A percentile compares a stretch with the other conserved stretches of the same genome.
Evolutionary conservation across 257 asterid species (phyloP).

Genomic region (Scutellaria galericulata): DNA sequence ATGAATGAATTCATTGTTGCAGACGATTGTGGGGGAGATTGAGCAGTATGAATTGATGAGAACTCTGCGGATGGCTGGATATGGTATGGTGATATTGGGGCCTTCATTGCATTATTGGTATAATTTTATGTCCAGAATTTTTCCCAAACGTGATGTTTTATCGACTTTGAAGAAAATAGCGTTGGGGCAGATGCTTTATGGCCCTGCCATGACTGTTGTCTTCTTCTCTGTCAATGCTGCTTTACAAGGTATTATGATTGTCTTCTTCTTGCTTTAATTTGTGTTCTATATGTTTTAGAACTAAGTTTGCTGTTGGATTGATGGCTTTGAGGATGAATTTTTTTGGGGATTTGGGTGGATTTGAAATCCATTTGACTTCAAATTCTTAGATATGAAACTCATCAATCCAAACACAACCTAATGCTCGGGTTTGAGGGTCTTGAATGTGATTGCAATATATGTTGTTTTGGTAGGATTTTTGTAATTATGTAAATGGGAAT

Average conservation of each 20-base stretch:
- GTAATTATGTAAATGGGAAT: not conserved
- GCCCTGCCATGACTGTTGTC: conserved; percentile 71
- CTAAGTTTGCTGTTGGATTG: too few species aligned
- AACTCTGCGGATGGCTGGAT: conserved; percentile 68
- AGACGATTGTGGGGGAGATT: conserved; percentile 50
- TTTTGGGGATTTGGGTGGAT: too few species aligned
- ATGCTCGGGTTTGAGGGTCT: not conserved
- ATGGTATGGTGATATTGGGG: conserved; percentile 56
- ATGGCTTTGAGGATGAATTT: too few species aligned
- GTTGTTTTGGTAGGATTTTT: not conserved
- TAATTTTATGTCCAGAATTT: conserved; percentile 57
- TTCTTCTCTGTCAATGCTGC: conserved; percentile 92
- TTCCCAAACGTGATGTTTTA: conserved; percentile 69
- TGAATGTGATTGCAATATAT: not conserved
- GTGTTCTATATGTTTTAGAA: not conserved
- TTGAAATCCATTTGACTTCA: too few species aligned
- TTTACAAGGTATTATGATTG: conserved; percentile 61
- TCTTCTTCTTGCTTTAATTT: not conserved
- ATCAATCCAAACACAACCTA: too few species aligned
- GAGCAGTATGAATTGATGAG: conserved; percentile 51
- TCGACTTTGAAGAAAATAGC: conserved; percentile 79
- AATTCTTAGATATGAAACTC: too few species aligned
- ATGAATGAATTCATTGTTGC: conserved; percentile 5
- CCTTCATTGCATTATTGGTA: conserved; percentile 67
- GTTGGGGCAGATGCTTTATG: conserved; percentile 79